phyloP scores from a whole-genome alignment of 2,329 filamentous ascomycete species.

The Lachnellula subtilissima region DNA sequence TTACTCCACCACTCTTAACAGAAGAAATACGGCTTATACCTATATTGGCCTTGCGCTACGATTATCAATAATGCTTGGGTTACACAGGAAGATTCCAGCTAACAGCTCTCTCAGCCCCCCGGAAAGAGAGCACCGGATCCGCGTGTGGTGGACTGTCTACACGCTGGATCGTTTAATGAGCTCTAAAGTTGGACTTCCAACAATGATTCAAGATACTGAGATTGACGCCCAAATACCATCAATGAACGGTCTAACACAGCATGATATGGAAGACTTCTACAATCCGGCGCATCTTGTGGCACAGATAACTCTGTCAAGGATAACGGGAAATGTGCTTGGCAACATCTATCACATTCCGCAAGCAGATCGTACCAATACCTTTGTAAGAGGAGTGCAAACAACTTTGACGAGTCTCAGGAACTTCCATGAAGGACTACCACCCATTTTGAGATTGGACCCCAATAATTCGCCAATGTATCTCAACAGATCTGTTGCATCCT shows the following conservation, averaged over 20 bases:
- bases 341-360: constrained; percentile 10
- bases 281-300: constrained; percentile 35
- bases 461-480: constrained; percentile 24
- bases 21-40: constrained; percentile 32
- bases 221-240: constrained; percentile 38
- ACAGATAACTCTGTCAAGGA: constrained; percentile 35
- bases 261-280: constrained; percentile 34
- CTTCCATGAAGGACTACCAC: constrained; percentile 36
- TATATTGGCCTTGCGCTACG: constrained; percentile 36
- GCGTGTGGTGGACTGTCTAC: constrained; percentile 42
- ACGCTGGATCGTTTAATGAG: constrained; percentile 44
- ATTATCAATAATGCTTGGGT: constrained; percentile 37
- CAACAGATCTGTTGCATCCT: constrained; percentile 18
- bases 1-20: constrained; percentile 33
- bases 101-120: constrained; percentile 32
- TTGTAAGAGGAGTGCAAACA: constrained; percentile 37
- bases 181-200: constrained; percentile 44
- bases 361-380: constrained; percentile 15
- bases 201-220: constrained; percentile 44
- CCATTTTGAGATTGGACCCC: constrained; percentile 32
- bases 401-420: constrained; percentile 35
- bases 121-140: constrained; percentile 36
- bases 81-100: constrained; percentile 39
- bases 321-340: constrained; percentile 31
- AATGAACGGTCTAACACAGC: constrained; percentile 26